phyloP scores from a whole-genome alignment of 2,329 filamentous ascomycete species.

The Penicillium sp. region DNA sequence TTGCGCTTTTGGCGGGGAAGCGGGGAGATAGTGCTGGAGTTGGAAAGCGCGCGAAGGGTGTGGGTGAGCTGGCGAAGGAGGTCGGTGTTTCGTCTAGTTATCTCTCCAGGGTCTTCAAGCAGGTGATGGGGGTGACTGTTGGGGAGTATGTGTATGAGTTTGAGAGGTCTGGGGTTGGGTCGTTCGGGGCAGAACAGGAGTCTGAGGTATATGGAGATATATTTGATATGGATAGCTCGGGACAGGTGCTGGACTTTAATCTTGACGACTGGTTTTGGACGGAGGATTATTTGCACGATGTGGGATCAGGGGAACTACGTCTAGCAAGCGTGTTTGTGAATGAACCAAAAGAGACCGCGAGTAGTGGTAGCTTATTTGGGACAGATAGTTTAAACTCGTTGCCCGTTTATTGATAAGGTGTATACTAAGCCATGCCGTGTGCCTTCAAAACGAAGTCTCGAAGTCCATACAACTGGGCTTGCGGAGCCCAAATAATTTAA shows the following conservation, averaged over 20 bases:
- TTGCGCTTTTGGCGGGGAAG: neutral
- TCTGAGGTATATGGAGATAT: neutral
- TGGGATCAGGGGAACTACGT: too few species aligned
- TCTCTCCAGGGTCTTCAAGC: constrained; percentile 64
- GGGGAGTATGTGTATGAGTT: constrained; percentile 37
- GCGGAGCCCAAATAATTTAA: too few species aligned
- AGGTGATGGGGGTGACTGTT: constrained; percentile 56
- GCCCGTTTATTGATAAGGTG: too few species aligned
- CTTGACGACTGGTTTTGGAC: constrained; percentile 1
- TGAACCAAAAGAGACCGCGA: too few species aligned
- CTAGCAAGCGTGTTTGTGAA: too few species aligned
- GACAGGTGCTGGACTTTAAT: neutral
- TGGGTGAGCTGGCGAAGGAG: constrained; percentile 56
- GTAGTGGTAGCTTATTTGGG: too few species aligned
- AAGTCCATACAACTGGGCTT: too few species aligned
- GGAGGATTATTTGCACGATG: neutral
- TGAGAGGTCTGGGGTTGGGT: neutral
- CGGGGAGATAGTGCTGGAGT: neutral
- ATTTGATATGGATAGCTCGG: neutral
- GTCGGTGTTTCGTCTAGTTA: constrained; percentile 62
- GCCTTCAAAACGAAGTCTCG: too few species aligned
- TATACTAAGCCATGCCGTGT: too few species aligned
- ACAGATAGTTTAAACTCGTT: too few species aligned
- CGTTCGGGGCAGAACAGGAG: neutral
- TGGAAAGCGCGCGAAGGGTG: constrained; percentile 29